These are phyloP conservation scores for Nemania abortiva DNA, from an alignment of 2,329 filamentous ascomycete genomes.

Conservation along the genomic window DNA sequence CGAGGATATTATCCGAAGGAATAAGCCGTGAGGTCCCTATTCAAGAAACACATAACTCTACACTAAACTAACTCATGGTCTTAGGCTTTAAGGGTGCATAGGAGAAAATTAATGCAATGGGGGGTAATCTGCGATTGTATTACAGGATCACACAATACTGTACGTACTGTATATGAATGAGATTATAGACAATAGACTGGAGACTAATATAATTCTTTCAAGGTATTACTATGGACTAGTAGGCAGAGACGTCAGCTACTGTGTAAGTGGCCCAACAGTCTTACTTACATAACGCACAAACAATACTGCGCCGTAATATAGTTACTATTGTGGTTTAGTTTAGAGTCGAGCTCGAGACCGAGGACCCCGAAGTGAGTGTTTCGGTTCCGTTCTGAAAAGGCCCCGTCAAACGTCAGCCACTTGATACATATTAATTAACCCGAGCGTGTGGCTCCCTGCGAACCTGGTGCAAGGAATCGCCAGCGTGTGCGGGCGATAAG, in stretches of 20 bases:
- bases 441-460: slow-evolving; percentile 37
- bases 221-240: slow-evolving; percentile 6
- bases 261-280: not conserved
- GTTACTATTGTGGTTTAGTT: not conserved
- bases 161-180: slow-evolving; percentile 20
- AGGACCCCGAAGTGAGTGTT: slow-evolving; percentile 21
- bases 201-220: slow-evolving; percentile 12
- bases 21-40: slow-evolving; percentile 5
- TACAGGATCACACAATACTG: slow-evolving; percentile 8
- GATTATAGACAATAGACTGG: not conserved
- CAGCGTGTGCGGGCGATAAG: slow-evolving; percentile 34
- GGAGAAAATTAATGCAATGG: slow-evolving; percentile 9
- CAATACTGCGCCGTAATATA: not conserved
- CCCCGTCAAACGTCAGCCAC: slow-evolving; percentile 17
- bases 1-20: slow-evolving; percentile 22
- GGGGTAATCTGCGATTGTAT: slow-evolving; percentile 23
- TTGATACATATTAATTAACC: slow-evolving; percentile 34
- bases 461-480: slow-evolving; percentile 39
- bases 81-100: slow-evolving; percentile 4
- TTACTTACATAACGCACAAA: not conserved
- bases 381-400: slow-evolving; percentile 5
- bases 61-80: slow-evolving; percentile 11
- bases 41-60: not conserved
- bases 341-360: slow-evolving; percentile 4
- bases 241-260: not conserved